Conservation (phyloP, 306 rosid species). For the Ceratonia siliqua region DNA sequence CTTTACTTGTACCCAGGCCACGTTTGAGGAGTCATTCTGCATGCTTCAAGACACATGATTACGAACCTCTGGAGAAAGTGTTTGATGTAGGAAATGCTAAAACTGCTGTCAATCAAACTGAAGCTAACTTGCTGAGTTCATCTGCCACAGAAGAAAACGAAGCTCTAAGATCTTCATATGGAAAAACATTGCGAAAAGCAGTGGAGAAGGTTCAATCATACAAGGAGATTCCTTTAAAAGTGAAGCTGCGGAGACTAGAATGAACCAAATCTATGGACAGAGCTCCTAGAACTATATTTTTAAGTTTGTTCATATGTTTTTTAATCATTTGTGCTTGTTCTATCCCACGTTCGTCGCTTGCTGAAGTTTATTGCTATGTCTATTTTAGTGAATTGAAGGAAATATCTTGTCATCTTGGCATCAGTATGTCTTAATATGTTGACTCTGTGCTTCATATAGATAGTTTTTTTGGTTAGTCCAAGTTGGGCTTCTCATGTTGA, state of each 20-base stretch:
- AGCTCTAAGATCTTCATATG: slow-evolving; percentile 39
- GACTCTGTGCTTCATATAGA: too few species aligned
- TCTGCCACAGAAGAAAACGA: slow-evolving; percentile 19
- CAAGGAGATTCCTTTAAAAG: slow-evolving; percentile 58
- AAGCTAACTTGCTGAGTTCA: background rate
- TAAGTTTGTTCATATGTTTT: background rate
- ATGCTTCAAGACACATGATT: slow-evolving; percentile 48
- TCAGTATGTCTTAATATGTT: too few species aligned
- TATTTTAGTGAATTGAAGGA: background rate
- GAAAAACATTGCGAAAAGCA: slow-evolving; percentile 46
- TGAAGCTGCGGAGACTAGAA: slow-evolving; percentile 62
- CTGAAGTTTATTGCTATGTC: background rate
- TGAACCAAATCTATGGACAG: slow-evolving; percentile 28
- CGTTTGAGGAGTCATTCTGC: slow-evolving; percentile 68
- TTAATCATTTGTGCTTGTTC: background rate
- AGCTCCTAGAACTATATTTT: background rate
- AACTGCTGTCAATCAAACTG: slow-evolving; percentile 10
- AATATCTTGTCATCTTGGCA: background rate
- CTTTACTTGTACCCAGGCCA: slow-evolving; percentile 40
- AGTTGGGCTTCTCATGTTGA: background rate
- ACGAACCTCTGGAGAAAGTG: slow-evolving; percentile 50
- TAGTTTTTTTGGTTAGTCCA: too few species aligned
- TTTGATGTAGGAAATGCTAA: slow-evolving; percentile 68
- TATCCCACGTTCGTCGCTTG: slow-evolving; percentile 13
- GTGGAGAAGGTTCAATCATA: slow-evolving; percentile 54